These are phyloP conservation scores for Mucor piriformis DNA, from an alignment of 371 early-diverging fungal genomes.

Conservation along the genomic window DNA sequence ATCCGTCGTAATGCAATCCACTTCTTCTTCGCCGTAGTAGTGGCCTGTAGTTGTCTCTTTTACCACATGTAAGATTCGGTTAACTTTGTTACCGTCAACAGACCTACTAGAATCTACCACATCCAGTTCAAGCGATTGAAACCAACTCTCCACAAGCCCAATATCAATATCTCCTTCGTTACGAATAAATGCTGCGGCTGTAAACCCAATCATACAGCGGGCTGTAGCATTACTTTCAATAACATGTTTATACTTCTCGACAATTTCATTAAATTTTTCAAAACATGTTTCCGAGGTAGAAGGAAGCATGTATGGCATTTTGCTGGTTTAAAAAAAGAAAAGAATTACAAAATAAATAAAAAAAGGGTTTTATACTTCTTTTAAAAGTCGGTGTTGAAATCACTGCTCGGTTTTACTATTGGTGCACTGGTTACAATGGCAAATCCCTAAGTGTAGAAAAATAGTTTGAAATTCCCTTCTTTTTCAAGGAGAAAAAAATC, in stretches of 20 bases:
- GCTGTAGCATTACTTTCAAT: conserved; percentile 14
- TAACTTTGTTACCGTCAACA: not conserved
- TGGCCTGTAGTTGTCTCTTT: not conserved
- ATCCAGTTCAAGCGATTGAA: conserved; percentile 3
- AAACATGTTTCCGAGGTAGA: not conserved
- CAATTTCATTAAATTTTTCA: conserved; percentile 3
- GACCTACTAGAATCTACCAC: not conserved
- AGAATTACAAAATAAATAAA: too few species aligned
- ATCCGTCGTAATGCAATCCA: not conserved
- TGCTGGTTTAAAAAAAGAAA: conserved; percentile 2
- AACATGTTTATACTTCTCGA: conserved; percentile 7
- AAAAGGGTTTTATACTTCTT: too few species aligned
- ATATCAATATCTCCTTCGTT: conserved; percentile 11
- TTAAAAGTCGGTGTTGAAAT: too few species aligned
- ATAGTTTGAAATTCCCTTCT: too few species aligned
- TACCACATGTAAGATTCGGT: not conserved
- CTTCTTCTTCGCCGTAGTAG: not conserved
- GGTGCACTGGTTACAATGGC: too few species aligned
- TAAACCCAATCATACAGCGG: conserved; percentile 21
- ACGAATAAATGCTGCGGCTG: conserved; percentile 15
- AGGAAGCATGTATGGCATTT: conserved; percentile 12
- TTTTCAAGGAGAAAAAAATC: too few species aligned
- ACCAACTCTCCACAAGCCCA: conserved; percentile 12
- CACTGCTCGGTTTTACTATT: too few species aligned
- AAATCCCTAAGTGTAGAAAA: too few species aligned